Evolutionary conservation across 176 grass and related monocot genomes (phyloP).

Genomic region (Guadua angustifolia): DNA sequence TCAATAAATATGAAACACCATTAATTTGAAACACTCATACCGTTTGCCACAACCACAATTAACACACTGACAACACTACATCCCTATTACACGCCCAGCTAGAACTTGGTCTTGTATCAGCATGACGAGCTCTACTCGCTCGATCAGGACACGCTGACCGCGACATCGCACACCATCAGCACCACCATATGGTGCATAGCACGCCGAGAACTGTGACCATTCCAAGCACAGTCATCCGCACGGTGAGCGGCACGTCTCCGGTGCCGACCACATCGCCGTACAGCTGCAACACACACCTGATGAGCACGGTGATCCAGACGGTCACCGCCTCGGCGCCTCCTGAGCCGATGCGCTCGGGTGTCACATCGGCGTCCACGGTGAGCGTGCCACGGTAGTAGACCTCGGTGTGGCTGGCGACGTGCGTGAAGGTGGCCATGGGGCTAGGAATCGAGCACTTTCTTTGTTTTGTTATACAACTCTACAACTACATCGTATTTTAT

Average conservation of each 20-base stretch:
- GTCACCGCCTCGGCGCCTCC: slow-evolving; percentile 4
- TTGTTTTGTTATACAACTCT: not conserved
- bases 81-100: not conserved
- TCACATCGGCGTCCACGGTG: slow-evolving; percentile 15
- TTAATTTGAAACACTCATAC: not conserved
- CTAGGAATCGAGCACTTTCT: not conserved
- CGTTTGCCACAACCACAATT: not conserved
- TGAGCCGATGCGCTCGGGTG: not conserved
- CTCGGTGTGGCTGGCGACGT: slow-evolving; percentile 21
- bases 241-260: slow-evolving; percentile 11
- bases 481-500: not conserved
- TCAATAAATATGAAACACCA: not conserved
- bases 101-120: slow-evolving; percentile 19
- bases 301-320: slow-evolving; percentile 22
- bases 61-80: not conserved
- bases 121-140: slow-evolving; percentile 9
- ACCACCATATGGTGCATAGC: slow-evolving; percentile 4
- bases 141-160: not conserved
- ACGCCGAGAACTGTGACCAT: slow-evolving; percentile 10
- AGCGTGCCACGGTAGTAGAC: slow-evolving; percentile 46
- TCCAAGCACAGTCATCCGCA: slow-evolving; percentile 28
- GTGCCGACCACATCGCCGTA: slow-evolving; percentile 7
- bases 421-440: slow-evolving; percentile 31
- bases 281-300: not conserved
- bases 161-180: not conserved